Base-by-base conservation (phyloP, 2,329 filamentous ascomycete genomes). In the Helicocarpus griseus region DNA sequence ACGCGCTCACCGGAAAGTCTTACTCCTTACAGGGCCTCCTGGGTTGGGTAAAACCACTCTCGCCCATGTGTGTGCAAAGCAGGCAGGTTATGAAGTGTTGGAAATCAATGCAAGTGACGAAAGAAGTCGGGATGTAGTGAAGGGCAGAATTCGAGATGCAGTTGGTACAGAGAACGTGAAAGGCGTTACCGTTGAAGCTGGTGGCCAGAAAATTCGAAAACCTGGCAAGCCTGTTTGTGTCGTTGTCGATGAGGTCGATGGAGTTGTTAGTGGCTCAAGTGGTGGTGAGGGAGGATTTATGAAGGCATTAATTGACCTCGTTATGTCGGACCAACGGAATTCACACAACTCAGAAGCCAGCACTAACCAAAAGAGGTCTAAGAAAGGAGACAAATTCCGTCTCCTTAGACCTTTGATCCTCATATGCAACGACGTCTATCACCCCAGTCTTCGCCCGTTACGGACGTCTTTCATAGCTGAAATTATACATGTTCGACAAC, bases 61-160 rank as follows among this genome's bases (percentile, higher is more conserved):
- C 45, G 93, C 93, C 1, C 93, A 98, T 68, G 93, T 98, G 0
- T 97, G 93, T 65, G 94, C 94, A 0, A 84, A 78, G 59, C 93
- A 98, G 69, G 93, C 93, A 4, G 93, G 93, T 0, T 98, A 98
- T 61, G 93, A 97, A 62, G 87, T 95, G 1, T 80, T 97, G 64
- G 93, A 98, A 66, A 95, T 98, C 70, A 98, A 98, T 61, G 93
- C 94, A 7, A 97, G 91, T 61, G 93, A 98, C 63, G 94, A 98
- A 64, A 80, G 93, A 61, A 95, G 89, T 63, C 79, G 80, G 28
- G 83, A 91, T 62, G 89, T 98, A 1, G 93, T 98, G 33, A 93
- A 87, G 64, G 89, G 88, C 5, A 80, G 89, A 14, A 96, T 98
- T 58, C 80, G 87, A 59, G 95, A 95, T 52, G 91, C 88, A 66